phyloP scores from a whole-genome alignment of 148 eudicot genomes.

The Nepenthes mirabilis region DNA sequence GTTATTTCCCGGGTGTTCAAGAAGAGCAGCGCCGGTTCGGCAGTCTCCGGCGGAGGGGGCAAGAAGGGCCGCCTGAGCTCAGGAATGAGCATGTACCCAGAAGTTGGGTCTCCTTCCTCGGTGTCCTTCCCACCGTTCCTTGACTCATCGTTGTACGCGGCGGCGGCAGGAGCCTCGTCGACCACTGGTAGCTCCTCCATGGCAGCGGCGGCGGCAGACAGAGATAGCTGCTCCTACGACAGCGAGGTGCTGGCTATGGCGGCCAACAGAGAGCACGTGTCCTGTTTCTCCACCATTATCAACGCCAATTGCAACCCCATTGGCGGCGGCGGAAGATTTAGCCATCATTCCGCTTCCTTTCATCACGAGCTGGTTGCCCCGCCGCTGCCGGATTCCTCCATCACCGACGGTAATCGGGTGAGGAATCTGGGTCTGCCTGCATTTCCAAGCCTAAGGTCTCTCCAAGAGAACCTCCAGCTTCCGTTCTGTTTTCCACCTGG shows the following conservation, averaged over 20 bases:
- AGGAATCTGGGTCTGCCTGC: constrained; percentile 15
- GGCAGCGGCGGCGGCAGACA: constrained; percentile 10
- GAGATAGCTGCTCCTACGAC: constrained; percentile 26
- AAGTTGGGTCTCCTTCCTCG: constrained; percentile 40
- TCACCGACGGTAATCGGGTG: background rate
- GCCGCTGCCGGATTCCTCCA: background rate
- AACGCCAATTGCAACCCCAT: constrained; percentile 8
- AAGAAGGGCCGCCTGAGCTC: constrained; percentile 13
- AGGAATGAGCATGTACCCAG: constrained; percentile 19
- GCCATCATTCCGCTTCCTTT: background rate
- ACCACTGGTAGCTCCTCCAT: constrained; percentile 26
- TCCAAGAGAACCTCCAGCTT: constrained; percentile 52
- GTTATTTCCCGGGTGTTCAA: constrained; percentile 71
- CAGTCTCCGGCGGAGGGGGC: constrained; percentile 4
- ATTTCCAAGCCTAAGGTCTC: constrained; percentile 62
- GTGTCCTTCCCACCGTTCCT: constrained; percentile 42
- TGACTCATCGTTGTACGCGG: constrained; percentile 41
- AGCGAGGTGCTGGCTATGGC: constrained; percentile 16
- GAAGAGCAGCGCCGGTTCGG: constrained; percentile 22
- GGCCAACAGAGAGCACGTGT: constrained; percentile 60
- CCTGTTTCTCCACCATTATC: constrained; percentile 72
- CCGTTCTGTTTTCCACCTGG: constrained; percentile 19
- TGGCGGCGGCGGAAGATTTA: constrained; percentile 3
- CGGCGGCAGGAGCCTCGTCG: constrained; percentile 16
- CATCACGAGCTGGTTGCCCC: constrained; percentile 12